Conservation (phyloP, 176 grass and related monocot genomes). For the Carex cristatella region DNA sequence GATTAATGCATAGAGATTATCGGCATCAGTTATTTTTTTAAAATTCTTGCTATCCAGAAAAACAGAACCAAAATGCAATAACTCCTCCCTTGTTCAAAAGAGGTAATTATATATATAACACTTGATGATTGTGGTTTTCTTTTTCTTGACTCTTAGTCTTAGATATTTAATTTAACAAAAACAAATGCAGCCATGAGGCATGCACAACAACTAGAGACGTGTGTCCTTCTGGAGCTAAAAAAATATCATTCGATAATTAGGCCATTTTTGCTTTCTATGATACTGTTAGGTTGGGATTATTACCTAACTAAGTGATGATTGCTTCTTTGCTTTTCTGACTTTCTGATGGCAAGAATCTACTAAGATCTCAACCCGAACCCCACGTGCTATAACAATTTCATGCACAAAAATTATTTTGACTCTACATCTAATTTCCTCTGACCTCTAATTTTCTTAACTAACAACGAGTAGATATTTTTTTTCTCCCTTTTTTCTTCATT, state of each 20-base stretch:
- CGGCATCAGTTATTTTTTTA: not conserved
- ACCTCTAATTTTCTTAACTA: not conserved
- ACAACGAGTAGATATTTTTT: not conserved
- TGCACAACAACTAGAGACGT: not conserved
- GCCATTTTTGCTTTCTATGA: not conserved
- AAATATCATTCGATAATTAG: not conserved
- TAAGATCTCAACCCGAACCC: constrained; percentile 11
- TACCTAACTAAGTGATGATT: constrained; percentile 1
- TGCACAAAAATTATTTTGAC: not conserved
- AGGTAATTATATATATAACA: not conserved
- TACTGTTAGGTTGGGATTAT: not conserved
- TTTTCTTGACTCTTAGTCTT: not conserved
- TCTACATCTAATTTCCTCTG: not conserved
- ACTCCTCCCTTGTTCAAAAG: not conserved
- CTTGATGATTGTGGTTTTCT: not conserved
- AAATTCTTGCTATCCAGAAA: not conserved
- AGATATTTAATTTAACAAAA: not conserved
- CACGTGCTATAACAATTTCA: not conserved
- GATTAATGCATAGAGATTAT: not conserved
- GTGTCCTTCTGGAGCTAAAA: not conserved
- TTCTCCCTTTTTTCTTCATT: not conserved
- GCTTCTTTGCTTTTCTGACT: constrained; percentile 15
- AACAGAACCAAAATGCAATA: not conserved
- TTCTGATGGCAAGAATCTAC: not conserved
- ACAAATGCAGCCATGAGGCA: not conserved